Evolutionary conservation across 495 filamentous ascomycete species (phyloP), one percentile per base, ranked within the genome.

Genomic region (Talaromyces nanjingensis): DNA sequence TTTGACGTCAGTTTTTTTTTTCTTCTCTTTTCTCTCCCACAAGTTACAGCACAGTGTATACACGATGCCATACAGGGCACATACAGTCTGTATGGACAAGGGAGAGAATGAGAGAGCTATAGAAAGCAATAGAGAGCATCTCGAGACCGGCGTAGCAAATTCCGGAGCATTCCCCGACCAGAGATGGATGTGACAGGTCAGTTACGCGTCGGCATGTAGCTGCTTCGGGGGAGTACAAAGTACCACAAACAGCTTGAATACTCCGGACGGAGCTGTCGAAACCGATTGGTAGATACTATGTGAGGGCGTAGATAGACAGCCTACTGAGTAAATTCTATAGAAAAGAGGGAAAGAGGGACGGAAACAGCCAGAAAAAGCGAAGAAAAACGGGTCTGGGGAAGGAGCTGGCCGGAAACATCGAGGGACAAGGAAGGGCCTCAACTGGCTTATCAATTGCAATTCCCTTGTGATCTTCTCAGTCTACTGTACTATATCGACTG

Each of bases 1-100:
- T 25, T 37, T 59, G 57, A 59, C 33, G 57, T 59, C 57, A 59
- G 18, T 2, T 4, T 25, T 56, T 56, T 56, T 56, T 22, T 49
- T 18, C 22, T 3, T 42, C 14, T 37, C 33, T 18, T 49, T 3
- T 42, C 14, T 37, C 33, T 37, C 33, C 33, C 11, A 37, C 33
- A 12, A 33, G 31, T 7, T 33, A 33, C 31, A 33, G 9, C 9
- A 37, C 9, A 12, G 33, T 12, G 33, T 37, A 12, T 37, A 37
- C 33, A 12, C 33, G 11, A 1, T 33, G 34, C 37, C 4, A 42
- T 42, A 5, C 34, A 39, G 12, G 11, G 12, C 4, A 16, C 14
- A 42, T 14, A 16, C 14, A 37, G 33, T 16, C 37, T 42, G 11
- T 42, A 16, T 42, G 37, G 37, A 42, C 4, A 42, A 9, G 12